Base-by-base conservation (phyloP, 345 rosid genomes). In the Arabis hirsuta region DNA sequence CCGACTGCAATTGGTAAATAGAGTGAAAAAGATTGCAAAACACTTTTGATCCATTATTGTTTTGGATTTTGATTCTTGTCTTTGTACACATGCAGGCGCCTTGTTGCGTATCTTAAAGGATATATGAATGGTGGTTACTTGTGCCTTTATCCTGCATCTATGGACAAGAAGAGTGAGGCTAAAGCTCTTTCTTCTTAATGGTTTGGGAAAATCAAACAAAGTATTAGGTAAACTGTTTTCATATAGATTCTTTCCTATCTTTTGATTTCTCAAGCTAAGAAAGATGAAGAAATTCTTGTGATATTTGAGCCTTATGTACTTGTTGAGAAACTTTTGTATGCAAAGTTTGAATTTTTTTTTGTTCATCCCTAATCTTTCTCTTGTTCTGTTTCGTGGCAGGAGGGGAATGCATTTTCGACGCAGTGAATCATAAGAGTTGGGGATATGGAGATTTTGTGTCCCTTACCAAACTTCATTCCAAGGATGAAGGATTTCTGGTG, bases 401-500 rank as follows among this genome's bases (percentile, higher is more conserved):
- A n/a, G 42, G 4, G n/a, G 41, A 29, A 45, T 6, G 53, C 3
- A 14, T 22, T 42, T 61, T 26, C 39, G 22, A 42, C 43, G 50
- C 50, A 61, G n/a, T 0, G 20, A 3, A 29, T 9, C 3, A 24
- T 11, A 0, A 0, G 3, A 2, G 9, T 43, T 61, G 65, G 52
- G 65, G 65, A 43, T n/a, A 4, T 9, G 4, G 0, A 0, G n/a
- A 46, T 2, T 64, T 48, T 8, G 48, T 52, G 5, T 29, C 58
- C 7, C 58, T 54, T 54, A 54, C 36, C 58, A 54, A 54, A 29
- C 19, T 54, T 54, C 38, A 7, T 26, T 38, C 36, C 1, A 27
- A 53, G 19, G 38, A 13, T 19, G 45, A 14, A 66, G 41, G 50
- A 3, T 66, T 77, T 85, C 72, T 86, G 71, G 85, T 78, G 62